A percentile compares a stretch with the other conserved stretches of the same genome.
Conservation (phyloP, 768 basidiomycete species). For the Coprinopsis cinerea region DNA sequence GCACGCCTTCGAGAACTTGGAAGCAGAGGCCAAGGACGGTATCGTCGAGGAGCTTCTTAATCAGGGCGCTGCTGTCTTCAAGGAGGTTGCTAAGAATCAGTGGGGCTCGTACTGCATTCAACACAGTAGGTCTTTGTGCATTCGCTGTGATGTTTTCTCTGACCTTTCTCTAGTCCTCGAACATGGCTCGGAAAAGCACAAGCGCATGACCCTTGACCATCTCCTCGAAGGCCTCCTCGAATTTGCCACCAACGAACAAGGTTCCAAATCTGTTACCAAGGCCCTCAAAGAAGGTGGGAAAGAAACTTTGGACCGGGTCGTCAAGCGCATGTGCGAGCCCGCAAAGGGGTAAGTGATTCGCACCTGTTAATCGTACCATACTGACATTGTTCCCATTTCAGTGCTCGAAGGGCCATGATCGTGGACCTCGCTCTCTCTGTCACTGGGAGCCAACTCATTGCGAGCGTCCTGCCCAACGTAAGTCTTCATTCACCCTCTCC, state of each 20-base stretch:
- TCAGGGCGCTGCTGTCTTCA: constrained; percentile 59
- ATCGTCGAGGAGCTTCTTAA: constrained; percentile 82
- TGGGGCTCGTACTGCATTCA: constrained; percentile 89
- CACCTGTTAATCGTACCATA: background rate
- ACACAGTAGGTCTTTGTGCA: constrained; percentile 65
- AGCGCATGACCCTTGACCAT: constrained; percentile 71
- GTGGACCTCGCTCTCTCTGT: constrained; percentile 81
- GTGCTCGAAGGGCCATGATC: constrained; percentile 71
- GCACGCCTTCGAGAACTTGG: constrained; percentile 85
- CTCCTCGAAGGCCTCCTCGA: constrained; percentile 71
- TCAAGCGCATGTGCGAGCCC: constrained; percentile 81
- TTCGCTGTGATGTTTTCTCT: no score
- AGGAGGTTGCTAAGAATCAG: constrained; percentile 78
- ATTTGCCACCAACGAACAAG: constrained; percentile 78
- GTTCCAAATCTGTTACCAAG: constrained; percentile 83
- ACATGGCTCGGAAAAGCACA: constrained; percentile 74
- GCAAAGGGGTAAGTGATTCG: constrained; percentile 57
- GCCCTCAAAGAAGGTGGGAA: constrained; percentile 81
- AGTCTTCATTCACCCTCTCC: constrained; percentile 16
- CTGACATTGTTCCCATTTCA: constrained; percentile 14
- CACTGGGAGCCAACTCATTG: constrained; percentile 82
- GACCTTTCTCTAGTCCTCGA: constrained; percentile 61
- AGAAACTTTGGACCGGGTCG: constrained; percentile 67
- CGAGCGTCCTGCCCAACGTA: constrained; percentile 73
- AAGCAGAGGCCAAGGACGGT: constrained; percentile 76